A percentile compares a stretch with the other conserved stretches of the same genome.
Evolutionary conservation across 768 basidiomycete species (phyloP).

Genomic region (Tricholoma sp.): DNA sequence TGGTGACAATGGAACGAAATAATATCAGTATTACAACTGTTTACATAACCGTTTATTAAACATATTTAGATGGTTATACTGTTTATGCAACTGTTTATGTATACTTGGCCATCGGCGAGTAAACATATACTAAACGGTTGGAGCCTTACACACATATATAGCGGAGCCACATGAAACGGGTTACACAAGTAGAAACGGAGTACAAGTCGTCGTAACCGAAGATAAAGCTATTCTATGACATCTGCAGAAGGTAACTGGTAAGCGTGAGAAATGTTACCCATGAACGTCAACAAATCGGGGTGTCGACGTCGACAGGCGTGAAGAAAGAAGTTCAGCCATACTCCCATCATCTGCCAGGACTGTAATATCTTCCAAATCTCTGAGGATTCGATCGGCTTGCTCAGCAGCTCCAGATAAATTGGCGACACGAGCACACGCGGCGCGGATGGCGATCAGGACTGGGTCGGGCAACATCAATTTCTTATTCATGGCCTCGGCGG

Average conservation of each 20-base stretch:
- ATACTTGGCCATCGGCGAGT: too few species aligned
- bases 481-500: not conserved
- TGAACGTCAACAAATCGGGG: not conserved
- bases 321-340: slow-evolving; percentile 8
- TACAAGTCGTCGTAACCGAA: too few species aligned
- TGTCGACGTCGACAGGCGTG: slow-evolving; percentile 2
- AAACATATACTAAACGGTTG: too few species aligned
- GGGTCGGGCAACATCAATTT: not conserved
- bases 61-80: too few species aligned
- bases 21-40: too few species aligned
- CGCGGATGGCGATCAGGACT: slow-evolving; percentile 20
- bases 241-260: not conserved
- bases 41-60: too few species aligned
- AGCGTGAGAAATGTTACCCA: not conserved
- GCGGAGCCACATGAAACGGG: too few species aligned
- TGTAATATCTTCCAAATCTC: slow-evolving; percentile 18
- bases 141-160: too few species aligned
- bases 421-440: slow-evolving; percentile 30
- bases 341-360: slow-evolving; percentile 15
- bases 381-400: slow-evolving; percentile 22
- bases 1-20: too few species aligned
- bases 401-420: slow-evolving; percentile 30
- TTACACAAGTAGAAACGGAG: too few species aligned
- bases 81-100: too few species aligned
- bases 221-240: not conserved